Base-by-base conservation (phyloP, 139 green algal species). In the Chlamydomonas urium region DNA sequence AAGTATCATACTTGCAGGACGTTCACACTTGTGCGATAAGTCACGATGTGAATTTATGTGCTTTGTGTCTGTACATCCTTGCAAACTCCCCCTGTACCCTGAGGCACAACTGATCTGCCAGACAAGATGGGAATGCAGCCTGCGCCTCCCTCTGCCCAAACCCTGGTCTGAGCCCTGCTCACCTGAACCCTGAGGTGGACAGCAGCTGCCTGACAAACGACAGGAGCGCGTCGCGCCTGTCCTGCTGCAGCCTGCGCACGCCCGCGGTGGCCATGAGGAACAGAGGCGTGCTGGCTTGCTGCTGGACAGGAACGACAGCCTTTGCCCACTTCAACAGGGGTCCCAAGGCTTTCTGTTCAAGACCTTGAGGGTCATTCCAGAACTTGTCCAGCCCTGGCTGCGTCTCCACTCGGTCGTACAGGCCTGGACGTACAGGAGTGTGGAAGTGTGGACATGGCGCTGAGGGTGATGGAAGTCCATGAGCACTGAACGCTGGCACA, bases 391-490 rank as follows among this genome's bases (percentile, higher is more conserved):
- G 72, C 4, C 92, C 91, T 3, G 91, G 91, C 67, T 93, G 79
- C 2, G 92, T 97, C 73, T 97, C 91, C 63, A 97, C 89, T 0
- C 91, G 81, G 62, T 94, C 75, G 72, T 96, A 97, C 66, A 61
- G 10, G 33, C 33, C 60, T 67, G 60, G 19, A 21, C 17, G 42
- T 53, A 17, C 42, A 17, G 42, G 17, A 17, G 42, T 17, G 42
- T 17, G 42, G 14, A 53, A 17, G 42, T 53, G 42, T 17, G 14
- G 42, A 53, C 14, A 17, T 53, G 42, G 42, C 42, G 14, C 14
- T 53, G 14, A 53, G 42, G 14, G 42, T 53, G n/a, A n/a, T n/a
- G 53, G 5, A 62, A 5, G 53, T 17, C 5, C 53, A 62, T 32
- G 23, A 17, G 53, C 53, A 29, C 19, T 62, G 23, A 29, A 29